A percentile compares a stretch with the other conserved stretches of the same genome.
phyloP scores from a whole-genome alignment of 2,329 filamentous ascomycete genomes.

The Pseudogymnoascus pannorum region DNA sequence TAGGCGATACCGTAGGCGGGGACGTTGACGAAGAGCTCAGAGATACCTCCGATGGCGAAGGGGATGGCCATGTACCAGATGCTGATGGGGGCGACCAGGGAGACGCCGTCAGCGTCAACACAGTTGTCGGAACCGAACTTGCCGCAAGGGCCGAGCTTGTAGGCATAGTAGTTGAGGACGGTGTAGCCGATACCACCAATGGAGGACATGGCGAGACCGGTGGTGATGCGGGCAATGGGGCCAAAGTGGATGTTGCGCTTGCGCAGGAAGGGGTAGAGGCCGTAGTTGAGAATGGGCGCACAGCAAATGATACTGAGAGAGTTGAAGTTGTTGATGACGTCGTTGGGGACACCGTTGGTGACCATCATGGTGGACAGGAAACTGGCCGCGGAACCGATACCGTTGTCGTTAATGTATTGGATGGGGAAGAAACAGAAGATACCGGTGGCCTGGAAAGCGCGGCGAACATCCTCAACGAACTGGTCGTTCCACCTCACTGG shows the following conservation, averaged over 20 bases:
- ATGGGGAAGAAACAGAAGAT: constrained; percentile 54
- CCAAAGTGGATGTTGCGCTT: constrained; percentile 57
- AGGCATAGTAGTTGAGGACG: constrained; percentile 55
- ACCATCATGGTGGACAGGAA: constrained; percentile 54
- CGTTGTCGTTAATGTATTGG: constrained; percentile 31
- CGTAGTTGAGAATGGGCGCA: constrained; percentile 60
- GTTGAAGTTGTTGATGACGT: constrained; percentile 69
- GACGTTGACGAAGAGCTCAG: constrained; percentile 45
- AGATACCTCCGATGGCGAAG: constrained; percentile 44
- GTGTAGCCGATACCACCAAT: constrained; percentile 50
- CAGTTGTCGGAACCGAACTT: constrained; percentile 27
- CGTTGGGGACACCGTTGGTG: constrained; percentile 67
- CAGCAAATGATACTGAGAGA: constrained; percentile 68
- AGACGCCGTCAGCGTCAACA: constrained; percentile 18
- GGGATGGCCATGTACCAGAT: constrained; percentile 51
- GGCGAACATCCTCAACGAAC: constrained; percentile 71
- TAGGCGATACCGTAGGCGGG: constrained; percentile 46
- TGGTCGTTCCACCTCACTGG: constrained; percentile 78
- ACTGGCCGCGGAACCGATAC: constrained; percentile 42
- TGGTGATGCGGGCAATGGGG: constrained; percentile 66
- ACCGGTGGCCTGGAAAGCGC: constrained; percentile 60
- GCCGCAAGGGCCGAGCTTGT: constrained; percentile 54
- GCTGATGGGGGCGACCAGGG: constrained; percentile 33
- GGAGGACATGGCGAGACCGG: constrained; percentile 59
- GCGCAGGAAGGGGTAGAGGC: constrained; percentile 62